Evolutionary conservation across 176 grass and related monocot genomes (phyloP).

Genomic region (Musa schizocarpa): DNA sequence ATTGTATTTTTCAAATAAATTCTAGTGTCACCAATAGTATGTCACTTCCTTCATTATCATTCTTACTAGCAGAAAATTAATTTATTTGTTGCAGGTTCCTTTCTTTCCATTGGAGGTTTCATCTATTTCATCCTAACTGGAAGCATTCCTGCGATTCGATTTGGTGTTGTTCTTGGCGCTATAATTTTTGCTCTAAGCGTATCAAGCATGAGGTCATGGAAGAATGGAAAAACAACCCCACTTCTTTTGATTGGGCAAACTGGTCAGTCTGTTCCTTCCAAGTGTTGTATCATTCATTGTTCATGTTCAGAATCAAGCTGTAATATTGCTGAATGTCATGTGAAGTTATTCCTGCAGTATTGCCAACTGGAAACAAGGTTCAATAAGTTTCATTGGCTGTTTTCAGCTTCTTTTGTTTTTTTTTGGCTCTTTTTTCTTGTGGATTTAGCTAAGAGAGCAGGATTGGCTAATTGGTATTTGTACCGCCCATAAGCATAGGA

Average conservation of each 20-base stretch:
- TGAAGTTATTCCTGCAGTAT: neutral
- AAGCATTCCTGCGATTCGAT: constrained; percentile 71
- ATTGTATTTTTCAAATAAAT: neutral
- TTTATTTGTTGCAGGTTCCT: constrained; percentile 44
- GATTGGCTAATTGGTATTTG: neutral
- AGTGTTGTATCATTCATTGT: neutral
- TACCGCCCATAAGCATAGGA: neutral
- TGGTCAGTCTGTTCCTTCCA: constrained; percentile 49
- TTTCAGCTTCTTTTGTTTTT: neutral
- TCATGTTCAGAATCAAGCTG: constrained; percentile 2
- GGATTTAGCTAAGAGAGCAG: neutral
- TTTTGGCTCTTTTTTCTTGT: neutral
- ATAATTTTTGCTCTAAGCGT: constrained; percentile 59
- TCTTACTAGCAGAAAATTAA: neutral
- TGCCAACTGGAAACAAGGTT: neutral
- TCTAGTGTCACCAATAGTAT: neutral
- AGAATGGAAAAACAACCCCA: constrained; percentile 31
- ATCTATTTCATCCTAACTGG: constrained; percentile 85
- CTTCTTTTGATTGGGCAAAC: constrained; percentile 76
- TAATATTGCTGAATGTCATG: neutral
- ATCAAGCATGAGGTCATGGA: constrained; percentile 67
- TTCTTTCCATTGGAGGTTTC: constrained; percentile 62
- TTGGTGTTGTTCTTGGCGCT: constrained; percentile 74
- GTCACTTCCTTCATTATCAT: neutral
- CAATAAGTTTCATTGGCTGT: neutral